Evolutionary conservation across 1,139 yeast species (phyloP).

Genomic region (Scheffersomyces parashehatae): DNA sequence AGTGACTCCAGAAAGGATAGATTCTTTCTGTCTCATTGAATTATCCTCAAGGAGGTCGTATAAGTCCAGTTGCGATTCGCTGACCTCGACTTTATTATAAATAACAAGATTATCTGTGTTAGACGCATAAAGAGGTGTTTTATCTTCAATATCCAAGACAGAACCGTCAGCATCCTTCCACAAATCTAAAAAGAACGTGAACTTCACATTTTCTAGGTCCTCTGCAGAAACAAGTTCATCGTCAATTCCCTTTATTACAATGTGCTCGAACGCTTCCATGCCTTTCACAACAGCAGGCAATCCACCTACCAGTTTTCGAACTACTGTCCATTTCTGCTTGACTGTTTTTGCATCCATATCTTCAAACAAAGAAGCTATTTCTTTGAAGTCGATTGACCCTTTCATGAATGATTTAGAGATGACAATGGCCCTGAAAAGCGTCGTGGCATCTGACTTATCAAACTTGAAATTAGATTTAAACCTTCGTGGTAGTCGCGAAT

Average conservation of each 20-base stretch:
- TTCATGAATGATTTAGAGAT: constrained; percentile 58
- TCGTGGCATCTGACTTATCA: constrained; percentile 48
- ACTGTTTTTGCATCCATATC: constrained; percentile 39
- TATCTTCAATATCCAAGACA: constrained; percentile 29
- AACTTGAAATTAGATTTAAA: constrained; percentile 28
- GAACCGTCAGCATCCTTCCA: constrained; percentile 58
- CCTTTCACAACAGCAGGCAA: constrained; percentile 51
- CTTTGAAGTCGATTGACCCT: constrained; percentile 56
- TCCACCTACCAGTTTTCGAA: constrained; percentile 59
- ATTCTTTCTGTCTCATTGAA: constrained; percentile 60
- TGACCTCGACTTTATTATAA: constrained; percentile 24
- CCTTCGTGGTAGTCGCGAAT: constrained; percentile 14
- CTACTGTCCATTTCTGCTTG: constrained; percentile 61
- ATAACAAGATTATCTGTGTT: constrained; percentile 27
- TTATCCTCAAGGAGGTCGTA: constrained; percentile 42
- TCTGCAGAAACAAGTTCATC: constrained; percentile 45
- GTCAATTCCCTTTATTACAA: constrained; percentile 53
- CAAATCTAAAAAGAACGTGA: constrained; percentile 48
- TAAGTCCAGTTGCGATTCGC: constrained; percentile 25
- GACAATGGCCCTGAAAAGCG: constrained; percentile 57
- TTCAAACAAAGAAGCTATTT: constrained; percentile 49
- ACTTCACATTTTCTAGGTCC: constrained; percentile 50
- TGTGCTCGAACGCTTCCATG: constrained; percentile 57
- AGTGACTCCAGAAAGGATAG: constrained; percentile 33
- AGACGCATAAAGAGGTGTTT: constrained; percentile 35